Percentiles rank a stretch among this genome's conserved stretches.
These are phyloP conservation scores for Talaromyces albobiverticillius DNA, from an alignment of 2,329 filamentous ascomycete genomes.

Conservation along the genomic window DNA sequence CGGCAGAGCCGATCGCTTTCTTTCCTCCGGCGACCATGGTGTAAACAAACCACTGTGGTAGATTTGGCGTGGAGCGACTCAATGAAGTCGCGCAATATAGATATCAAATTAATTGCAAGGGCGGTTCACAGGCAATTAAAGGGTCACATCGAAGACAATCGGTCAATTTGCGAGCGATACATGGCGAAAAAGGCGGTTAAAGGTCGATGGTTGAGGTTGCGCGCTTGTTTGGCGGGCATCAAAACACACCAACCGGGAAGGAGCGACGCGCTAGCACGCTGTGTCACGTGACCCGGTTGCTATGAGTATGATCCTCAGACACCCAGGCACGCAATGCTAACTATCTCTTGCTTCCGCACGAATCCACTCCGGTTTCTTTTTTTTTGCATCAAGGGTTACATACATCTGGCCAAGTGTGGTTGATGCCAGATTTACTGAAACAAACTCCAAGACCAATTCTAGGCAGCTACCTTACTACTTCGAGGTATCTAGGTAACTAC, in stretches of 20 bases:
- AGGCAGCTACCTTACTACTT: too few species aligned
- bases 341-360: too few species aligned
- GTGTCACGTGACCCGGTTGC: constrained; percentile 23
- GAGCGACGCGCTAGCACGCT: constrained; percentile 14
- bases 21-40: constrained; percentile 35
- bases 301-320: background rate
- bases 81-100: background rate
- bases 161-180: background rate
- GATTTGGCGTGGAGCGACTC: too few species aligned
- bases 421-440: too few species aligned
- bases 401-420: too few species aligned
- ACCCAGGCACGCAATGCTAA: too few species aligned
- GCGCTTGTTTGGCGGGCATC: constrained; percentile 10
- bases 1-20: constrained; percentile 68
- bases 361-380: too few species aligned
- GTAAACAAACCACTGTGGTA: constrained; percentile 2
- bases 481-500: too few species aligned
- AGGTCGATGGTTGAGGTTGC: constrained; percentile 5
- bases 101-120: background rate
- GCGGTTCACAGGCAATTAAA: background rate
- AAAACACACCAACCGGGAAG: constrained; percentile 14
- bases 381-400: too few species aligned
- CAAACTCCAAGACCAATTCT: too few species aligned
- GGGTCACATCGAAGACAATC: background rate
- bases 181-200: background rate